Percentiles rank a stretch among this genome's conserved stretches.
Conservation (phyloP, 2,329 filamentous ascomycete species). For the Colletotrichum euphorbiae region DNA sequence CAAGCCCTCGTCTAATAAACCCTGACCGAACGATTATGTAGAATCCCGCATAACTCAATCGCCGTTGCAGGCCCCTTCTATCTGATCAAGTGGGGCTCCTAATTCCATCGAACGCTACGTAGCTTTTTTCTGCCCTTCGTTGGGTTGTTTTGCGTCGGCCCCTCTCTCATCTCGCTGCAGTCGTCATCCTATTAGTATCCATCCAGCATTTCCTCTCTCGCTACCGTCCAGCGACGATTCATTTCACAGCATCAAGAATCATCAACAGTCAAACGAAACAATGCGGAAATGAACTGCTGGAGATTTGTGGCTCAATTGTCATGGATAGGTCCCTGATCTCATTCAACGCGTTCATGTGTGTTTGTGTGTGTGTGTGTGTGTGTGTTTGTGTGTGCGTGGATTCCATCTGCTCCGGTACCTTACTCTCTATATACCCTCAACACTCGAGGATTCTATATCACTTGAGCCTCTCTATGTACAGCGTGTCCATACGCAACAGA, state of each 20-base stretch:
- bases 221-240: too few species aligned
- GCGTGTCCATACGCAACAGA: conserved; percentile 4
- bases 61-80: conserved; percentile 20
- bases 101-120: conserved; percentile 20
- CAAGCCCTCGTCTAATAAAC: conserved; percentile 11
- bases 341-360: too few species aligned
- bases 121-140: neutral
- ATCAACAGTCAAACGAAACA: too few species aligned
- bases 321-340: neutral
- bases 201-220: neutral
- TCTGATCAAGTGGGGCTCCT: conserved; percentile 10
- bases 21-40: neutral
- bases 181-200: conserved; percentile 13
- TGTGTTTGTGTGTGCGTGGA: neutral
- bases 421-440: conserved; percentile 11
- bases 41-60: conserved; percentile 28
- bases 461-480: conserved; percentile 19
- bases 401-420: neutral
- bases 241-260: too few species aligned
- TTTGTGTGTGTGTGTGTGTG: neutral
- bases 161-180: conserved; percentile 25
- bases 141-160: conserved; percentile 14
- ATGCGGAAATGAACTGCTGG: too few species aligned
- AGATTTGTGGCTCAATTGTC: neutral
- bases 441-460: conserved; percentile 12